Evolutionary conservation across 306 rosid genomes (phyloP).

Genomic region (Bauhinia variegata): DNA sequence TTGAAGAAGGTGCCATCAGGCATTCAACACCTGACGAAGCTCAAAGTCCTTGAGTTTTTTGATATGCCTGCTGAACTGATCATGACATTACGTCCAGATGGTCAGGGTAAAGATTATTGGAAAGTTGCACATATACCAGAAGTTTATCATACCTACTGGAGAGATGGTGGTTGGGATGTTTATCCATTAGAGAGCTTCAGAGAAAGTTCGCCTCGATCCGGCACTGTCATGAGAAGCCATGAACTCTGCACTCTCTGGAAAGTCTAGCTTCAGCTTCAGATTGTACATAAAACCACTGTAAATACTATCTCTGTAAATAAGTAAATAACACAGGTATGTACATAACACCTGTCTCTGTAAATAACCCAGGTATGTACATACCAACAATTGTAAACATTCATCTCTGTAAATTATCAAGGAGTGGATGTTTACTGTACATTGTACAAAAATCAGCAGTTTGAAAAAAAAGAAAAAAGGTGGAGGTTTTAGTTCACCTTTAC

Average conservation of each 20-base stretch:
- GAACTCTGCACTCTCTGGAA: slow-evolving; percentile 46
- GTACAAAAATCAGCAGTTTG: slow-evolving; percentile 31
- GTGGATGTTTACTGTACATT: background rate
- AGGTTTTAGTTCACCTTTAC: slow-evolving; percentile 46
- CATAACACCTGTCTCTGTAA: too few relatives aligned
- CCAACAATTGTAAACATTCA: background rate
- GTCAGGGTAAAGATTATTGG: slow-evolving; percentile 52
- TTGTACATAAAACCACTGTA: background rate
- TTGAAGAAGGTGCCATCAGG: slow-evolving; percentile 63
- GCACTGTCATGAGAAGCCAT: slow-evolving; percentile 41
- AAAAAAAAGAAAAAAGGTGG: slow-evolving; percentile 33
- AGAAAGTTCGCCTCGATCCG: slow-evolving; percentile 41
- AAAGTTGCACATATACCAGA: slow-evolving; percentile 61
- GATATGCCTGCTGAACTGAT: slow-evolving; percentile 66
- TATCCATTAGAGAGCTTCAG: slow-evolving; percentile 45
- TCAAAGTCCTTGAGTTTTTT: slow-evolving; percentile 59
- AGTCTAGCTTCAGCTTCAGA: slow-evolving; percentile 33
- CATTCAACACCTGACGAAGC: slow-evolving; percentile 51
- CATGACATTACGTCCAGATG: slow-evolving; percentile 50
- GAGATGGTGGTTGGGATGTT: slow-evolving; percentile 72
- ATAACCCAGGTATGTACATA: too few relatives aligned
- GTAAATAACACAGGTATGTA: too few relatives aligned
- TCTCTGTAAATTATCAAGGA: slow-evolving; percentile 11
- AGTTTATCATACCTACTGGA: slow-evolving; percentile 63
- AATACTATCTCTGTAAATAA: too few relatives aligned